Base-by-base conservation (phyloP, 2,329 filamentous ascomycete species). In the Clonostachys rosea region DNA sequence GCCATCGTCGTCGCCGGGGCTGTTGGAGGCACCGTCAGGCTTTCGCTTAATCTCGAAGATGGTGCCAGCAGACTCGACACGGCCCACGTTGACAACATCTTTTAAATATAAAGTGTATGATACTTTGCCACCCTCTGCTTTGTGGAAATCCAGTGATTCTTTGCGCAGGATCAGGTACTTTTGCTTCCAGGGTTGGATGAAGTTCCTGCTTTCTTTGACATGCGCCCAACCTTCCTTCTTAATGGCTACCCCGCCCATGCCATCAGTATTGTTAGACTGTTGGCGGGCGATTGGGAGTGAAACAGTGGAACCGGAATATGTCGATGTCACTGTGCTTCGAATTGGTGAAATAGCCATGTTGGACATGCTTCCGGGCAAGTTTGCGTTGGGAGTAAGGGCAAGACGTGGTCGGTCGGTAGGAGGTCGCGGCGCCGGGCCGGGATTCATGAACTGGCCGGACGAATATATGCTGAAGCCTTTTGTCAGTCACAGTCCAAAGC, bases 131-230 rank as follows among this genome's bases (percentile, higher is more conserved):
- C 86, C 88, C 62, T 95, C 89, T 51, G 83, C 87, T 73, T 97
- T 99, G 73, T 95, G 83, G 60, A 99, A 96, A 61, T 96, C 94
- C 40, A 99, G 80, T 50, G 90, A 87, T 61, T 91, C 91, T 66
- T 97, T 95, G 62, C 92, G 86, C 54, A 99, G 74, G 50, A 97
- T 89, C 48, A 99, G 75, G 66, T 88, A 96, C 63, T 92, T 90
- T 65, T 94, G 87, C 62, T 92, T 94, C 92, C 89, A 95, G 3
- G 79, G 78, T 59, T 86, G 84, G 71, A 97, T 83, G 59, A 95
- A 81, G 71, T 89, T 84, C 73, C 84, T 83, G 69, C 91, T 91
- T 67, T 97, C 94, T 74, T 96, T 97, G 64, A 92, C 86, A 48
- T 86, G 85, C 35, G 88, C 88, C 77, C 82, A 88, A 50, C 88